Conservation (phyloP, 1,284 basidiomycete genomes). For the Ustilago hordei region DNA sequence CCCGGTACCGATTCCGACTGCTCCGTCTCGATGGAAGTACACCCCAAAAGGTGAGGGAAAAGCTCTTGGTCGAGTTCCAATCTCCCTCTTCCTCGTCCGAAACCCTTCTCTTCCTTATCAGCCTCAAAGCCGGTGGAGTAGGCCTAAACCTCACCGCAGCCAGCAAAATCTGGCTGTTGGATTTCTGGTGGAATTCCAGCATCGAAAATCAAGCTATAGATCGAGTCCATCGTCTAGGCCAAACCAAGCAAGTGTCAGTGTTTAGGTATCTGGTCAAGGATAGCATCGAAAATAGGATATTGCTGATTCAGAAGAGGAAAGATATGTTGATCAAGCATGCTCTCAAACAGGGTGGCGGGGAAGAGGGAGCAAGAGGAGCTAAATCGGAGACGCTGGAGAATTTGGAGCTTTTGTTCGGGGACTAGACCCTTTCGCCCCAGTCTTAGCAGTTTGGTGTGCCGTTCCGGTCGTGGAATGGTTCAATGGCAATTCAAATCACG, state of each 20-base stretch:
- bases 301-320: slow-evolving; percentile 90
- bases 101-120: slow-evolving; percentile 84
- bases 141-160: slow-evolving; percentile 72
- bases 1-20: slow-evolving; percentile 48
- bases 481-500: too few relatives aligned
- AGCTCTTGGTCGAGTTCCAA: slow-evolving; percentile 81
- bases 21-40: slow-evolving; percentile 86
- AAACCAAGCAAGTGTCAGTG: slow-evolving; percentile 88
- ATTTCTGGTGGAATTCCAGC: slow-evolving; percentile 68
- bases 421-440: neutral
- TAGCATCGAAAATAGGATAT: slow-evolving; percentile 80
- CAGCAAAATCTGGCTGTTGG: slow-evolving; percentile 65
- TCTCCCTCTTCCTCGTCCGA: slow-evolving; percentile 77
- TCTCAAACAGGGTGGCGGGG: slow-evolving; percentile 16
- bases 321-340: slow-evolving; percentile 80
- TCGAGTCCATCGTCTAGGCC: slow-evolving; percentile 82
- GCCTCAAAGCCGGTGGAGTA: slow-evolving; percentile 92
- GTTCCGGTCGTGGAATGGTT: too few relatives aligned
- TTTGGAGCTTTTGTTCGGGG: slow-evolving; percentile 44
- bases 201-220: slow-evolving; percentile 79
- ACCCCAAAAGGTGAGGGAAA: slow-evolving; percentile 84
- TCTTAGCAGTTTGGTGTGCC: too few relatives aligned
- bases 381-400: slow-evolving; percentile 58
- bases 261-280: slow-evolving; percentile 92
- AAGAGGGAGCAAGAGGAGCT: slow-evolving; percentile 7